Base-by-base conservation (phyloP, 306 rosid species). In the Aeschynomene evenia region DNA sequence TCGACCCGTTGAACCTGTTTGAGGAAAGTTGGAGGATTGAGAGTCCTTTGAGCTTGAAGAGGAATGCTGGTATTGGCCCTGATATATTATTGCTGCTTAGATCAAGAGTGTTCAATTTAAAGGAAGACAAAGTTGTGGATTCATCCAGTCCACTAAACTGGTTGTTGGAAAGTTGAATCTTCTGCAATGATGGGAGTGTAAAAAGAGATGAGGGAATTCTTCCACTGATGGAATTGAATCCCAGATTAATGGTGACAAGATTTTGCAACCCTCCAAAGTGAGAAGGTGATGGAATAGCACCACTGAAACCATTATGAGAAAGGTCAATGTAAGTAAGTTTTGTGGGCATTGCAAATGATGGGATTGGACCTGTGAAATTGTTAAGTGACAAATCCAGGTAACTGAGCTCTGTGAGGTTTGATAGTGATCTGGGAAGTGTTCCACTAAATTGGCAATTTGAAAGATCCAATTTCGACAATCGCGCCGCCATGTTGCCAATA, bases 1-100 rank as follows among this genome's bases (percentile, higher is more conserved):
- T 2, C 1, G 18, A 1, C 11, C 88, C 96, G 0, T 9, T 82
- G 36, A 89, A 78, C 21, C 72, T 87, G 84, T 91, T 89, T 21
- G 78, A 78, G 53, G 97, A 56, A 26, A 91, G 84, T 29, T 19
- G 59, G 13, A 89, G 83, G 18, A 51, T 14, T 10, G 36, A 40
- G 0, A 89, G 93, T 19, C 12, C 18, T 1, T 1, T 6, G 23
- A 91, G 70, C n/a, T 72, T 29, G 5, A 71, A 64, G 68, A 91
- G 53, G 1, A 61, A 70, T 0, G 0, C 2, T 0, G 90, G 96
- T 54, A 91, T 34, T 3, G 68, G 50, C 9, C 97, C 94, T 39
- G 76, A 76, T 48, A 88, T 61, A 1, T 46, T 36, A 49, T 91
- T 91, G 73, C 71, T 68, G 3, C 80, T 67, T 68, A 91, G 72